Evolutionary conservation across 768 basidiomycete genomes (phyloP).

Genomic region (Boletus sp.): DNA sequence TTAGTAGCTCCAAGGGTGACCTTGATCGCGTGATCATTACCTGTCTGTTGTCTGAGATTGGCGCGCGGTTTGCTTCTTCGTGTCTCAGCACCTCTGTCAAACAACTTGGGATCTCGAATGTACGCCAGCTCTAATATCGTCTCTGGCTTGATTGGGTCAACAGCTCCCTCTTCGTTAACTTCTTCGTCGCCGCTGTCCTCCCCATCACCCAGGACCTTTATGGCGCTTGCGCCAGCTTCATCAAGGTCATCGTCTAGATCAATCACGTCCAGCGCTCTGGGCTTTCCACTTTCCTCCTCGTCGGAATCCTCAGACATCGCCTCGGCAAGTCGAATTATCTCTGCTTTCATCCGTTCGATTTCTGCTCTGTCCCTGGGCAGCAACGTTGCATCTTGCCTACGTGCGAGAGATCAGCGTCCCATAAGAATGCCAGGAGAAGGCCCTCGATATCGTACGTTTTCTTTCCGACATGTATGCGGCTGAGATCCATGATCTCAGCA

Average conservation of each 20-base stretch:
- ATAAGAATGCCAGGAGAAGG: neutral
- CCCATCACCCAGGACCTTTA: slow-evolving; percentile 60
- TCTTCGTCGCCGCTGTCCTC: slow-evolving; percentile 42
- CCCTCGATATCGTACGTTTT: slow-evolving; percentile 43
- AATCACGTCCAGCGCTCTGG: slow-evolving; percentile 23
- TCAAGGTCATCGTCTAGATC: slow-evolving; percentile 57
- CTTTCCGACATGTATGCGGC: slow-evolving; percentile 60
- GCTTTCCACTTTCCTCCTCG: slow-evolving; percentile 45
- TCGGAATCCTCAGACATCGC: slow-evolving; percentile 62
- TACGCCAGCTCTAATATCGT: slow-evolving; percentile 76
- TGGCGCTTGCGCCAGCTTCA: slow-evolving; percentile 35
- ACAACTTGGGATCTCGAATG: slow-evolving; percentile 67
- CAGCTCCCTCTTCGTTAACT: slow-evolving; percentile 25
- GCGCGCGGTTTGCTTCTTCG: slow-evolving; percentile 63
- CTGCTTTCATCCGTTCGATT: slow-evolving; percentile 73
- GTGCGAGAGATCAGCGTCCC: slow-evolving; percentile 1
- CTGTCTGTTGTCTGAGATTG: slow-evolving; percentile 67
- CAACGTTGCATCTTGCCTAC: slow-evolving; percentile 43
- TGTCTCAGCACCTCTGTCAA: slow-evolving; percentile 73
- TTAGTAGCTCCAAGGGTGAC: neutral
- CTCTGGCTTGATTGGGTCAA: slow-evolving; percentile 41
- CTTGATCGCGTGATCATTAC: slow-evolving; percentile 32
- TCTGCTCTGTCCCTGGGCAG: slow-evolving; percentile 54
- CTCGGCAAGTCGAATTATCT: slow-evolving; percentile 76
- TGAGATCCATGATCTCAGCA: slow-evolving; percentile 63